Percentiles rank a stretch among this genome's conserved stretches.
Evolutionary conservation across 2,329 filamentous ascomycete species (phyloP).

Genomic region (Cadophora malorum): DNA sequence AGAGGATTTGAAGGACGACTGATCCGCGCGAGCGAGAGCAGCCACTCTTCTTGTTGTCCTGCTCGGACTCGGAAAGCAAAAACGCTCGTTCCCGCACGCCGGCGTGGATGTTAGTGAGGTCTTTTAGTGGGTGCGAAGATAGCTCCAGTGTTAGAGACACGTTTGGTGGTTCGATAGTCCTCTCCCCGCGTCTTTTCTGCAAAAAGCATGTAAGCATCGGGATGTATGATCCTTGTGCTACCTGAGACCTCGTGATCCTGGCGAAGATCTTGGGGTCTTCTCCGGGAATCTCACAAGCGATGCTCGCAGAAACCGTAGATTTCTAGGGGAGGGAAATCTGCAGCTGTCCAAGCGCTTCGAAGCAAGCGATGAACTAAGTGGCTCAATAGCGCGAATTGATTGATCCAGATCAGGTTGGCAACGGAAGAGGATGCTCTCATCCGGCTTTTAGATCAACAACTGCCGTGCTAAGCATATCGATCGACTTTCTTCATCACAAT

Average conservation of each 20-base stretch:
- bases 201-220: background rate
- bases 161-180: background rate
- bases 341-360: background rate
- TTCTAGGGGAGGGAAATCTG: background rate
- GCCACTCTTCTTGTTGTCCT: background rate
- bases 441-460: background rate
- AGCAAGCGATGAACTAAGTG: background rate
- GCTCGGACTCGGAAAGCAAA: background rate
- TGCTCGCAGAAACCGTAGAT: background rate
- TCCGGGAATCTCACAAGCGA: background rate
- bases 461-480: background rate
- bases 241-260: background rate
- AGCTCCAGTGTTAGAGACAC: constrained; percentile 5
- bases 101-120: background rate
- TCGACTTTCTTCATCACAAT: background rate
- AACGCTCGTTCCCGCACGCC: background rate
- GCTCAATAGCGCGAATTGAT: background rate
- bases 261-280: background rate
- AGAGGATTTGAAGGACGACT: background rate
- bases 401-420: constrained; percentile 3
- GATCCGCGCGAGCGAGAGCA: background rate
- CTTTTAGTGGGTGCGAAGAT: constrained; percentile 12
- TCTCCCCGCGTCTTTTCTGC: background rate
- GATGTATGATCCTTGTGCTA: constrained; percentile 1
- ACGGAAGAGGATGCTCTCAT: background rate